Conservation (phyloP, 495 filamentous ascomycete species). For the Trichoderma erinaceum region DNA sequence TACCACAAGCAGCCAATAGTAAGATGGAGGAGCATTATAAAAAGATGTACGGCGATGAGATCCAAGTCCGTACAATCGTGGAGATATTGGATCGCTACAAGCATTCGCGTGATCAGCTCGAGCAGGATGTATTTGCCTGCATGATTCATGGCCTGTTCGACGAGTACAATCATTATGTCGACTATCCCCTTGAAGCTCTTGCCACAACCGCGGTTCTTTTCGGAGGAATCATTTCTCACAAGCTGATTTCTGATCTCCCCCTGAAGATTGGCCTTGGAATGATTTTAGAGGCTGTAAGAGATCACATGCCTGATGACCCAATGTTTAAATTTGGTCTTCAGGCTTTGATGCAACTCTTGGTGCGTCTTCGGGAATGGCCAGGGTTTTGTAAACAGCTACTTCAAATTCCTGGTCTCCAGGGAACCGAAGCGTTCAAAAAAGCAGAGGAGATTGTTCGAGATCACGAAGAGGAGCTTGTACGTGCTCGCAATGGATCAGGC, state of each 20-base stretch:
- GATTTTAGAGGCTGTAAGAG: conserved; percentile 89
- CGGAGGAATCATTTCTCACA: conserved; percentile 90
- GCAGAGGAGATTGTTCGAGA: conserved; percentile 73
- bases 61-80: conserved; percentile 73
- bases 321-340: conserved; percentile 99
- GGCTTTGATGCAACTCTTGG: conserved; percentile 79
- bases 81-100: conserved; percentile 78
- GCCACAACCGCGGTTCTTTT: conserved; percentile 95
- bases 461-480: conserved; percentile 46
- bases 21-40: conserved; percentile 97
- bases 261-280: conserved; percentile 88
- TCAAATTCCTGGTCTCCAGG: conserved; percentile 71
- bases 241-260: conserved; percentile 80
- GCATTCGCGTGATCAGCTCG: conserved; percentile 68
- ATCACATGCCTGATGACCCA: conserved; percentile 67
- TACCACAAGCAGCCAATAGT: conserved; percentile 71
- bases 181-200: conserved; percentile 88
- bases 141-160: conserved; percentile 99
- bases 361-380: conserved; percentile 84
- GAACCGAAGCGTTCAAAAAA: conserved; percentile 75
- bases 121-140: conserved; percentile 92
- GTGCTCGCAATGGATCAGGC: conserved; percentile 38
- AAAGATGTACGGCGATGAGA: conserved; percentile 86
- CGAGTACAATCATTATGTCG: conserved; percentile 89
- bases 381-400: conserved; percentile 78